Evolutionary conservation across 1,284 basidiomycete species (phyloP), one percentile per base, ranked within the genome.

Genomic region (Puccinia brachypodii): DNA sequence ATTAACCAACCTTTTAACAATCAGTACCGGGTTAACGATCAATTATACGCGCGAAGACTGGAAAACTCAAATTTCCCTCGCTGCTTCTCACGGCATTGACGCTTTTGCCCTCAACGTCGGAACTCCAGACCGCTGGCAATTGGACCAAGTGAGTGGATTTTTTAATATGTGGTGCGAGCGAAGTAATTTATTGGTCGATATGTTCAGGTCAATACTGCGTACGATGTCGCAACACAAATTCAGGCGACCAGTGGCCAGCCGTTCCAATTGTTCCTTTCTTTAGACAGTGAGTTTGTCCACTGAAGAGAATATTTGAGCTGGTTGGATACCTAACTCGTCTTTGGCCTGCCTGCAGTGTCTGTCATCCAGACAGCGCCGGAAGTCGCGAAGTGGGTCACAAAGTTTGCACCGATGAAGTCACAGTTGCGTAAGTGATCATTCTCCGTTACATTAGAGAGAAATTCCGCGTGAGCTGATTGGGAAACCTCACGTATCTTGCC

Each of bases 21-120:
- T n/a, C n/a, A 81, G 78, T 14, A 60, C 69, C 44, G 78, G 78
- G 3, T 81, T 81, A 60, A 81, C 78, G 22, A 60, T 81, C 0
- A 74, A 74, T 62, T 81, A 73, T 64, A 62, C 78, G 0, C 78
- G n/a, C 1, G 56, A 72, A 31, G 78, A 74, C 66, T 81, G 78
- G 78, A 56, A 31, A 13, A 42, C n/a, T 1, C 56, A 81, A 42
- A 50, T 73, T 3, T 47, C 42, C 19, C 56, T 73, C 11, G 78
- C 71, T 25, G 69, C 69, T 14, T 42, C 56, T n/a, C 69, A 73
- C 74, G 69, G 71, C 28, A 73, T 72, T 13, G 71, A 81, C 62
- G 78, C 69, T 1, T 81, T 81, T 73, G 78, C 47, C 19, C 33
- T 81, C 50, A 81, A 81, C 44, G 78, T 81, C 16, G 78, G 78